phyloP scores from a whole-genome alignment of 2,329 filamentous ascomycete species.

The Fusarium austroafricanum region DNA sequence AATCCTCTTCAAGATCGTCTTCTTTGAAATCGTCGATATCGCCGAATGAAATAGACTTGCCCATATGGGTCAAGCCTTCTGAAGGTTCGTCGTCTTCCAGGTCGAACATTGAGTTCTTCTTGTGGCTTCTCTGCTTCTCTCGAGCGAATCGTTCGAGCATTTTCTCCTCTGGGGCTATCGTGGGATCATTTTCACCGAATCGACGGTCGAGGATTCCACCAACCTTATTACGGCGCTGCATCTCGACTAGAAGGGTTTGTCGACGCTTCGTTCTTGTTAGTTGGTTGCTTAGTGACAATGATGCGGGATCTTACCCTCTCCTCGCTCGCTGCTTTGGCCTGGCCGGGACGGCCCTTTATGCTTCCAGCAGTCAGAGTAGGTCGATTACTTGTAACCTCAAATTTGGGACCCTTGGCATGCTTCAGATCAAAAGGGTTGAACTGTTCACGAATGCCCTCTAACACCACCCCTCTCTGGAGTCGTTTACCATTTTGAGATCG shows the following conservation, averaged over 20 bases:
- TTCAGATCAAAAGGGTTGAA: slow-evolving; percentile 99
- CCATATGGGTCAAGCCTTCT: slow-evolving; percentile 83
- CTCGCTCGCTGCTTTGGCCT: slow-evolving; percentile 87
- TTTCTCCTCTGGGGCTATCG: slow-evolving; percentile 92
- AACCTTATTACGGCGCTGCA: slow-evolving; percentile 89
- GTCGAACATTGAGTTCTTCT: slow-evolving; percentile 86
- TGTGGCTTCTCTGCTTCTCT: slow-evolving; percentile 84
- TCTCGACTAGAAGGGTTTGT: slow-evolving; percentile 86
- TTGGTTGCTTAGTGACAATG: background rate
- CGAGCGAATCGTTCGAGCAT: slow-evolving; percentile 90
- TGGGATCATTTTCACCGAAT: slow-evolving; percentile 95
- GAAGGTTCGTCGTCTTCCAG: slow-evolving; percentile 79
- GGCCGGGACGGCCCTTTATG: slow-evolving; percentile 79
- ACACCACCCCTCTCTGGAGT: slow-evolving; percentile 78
- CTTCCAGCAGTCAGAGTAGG: slow-evolving; percentile 66
- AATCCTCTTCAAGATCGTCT: slow-evolving; percentile 72
- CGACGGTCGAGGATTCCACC: slow-evolving; percentile 92
- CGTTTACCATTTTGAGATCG: slow-evolving; percentile 77
- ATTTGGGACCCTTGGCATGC: slow-evolving; percentile 82
- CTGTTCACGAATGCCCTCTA: slow-evolving; percentile 89
- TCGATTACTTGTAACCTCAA: slow-evolving; percentile 80
- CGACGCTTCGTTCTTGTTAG: slow-evolving; percentile 66
- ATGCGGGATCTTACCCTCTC: slow-evolving; percentile 70
- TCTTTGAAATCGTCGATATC: slow-evolving; percentile 82
- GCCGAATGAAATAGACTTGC: slow-evolving; percentile 76